A percentile compares a stretch with the other conserved stretches of the same genome.
Evolutionary conservation across 2,329 filamentous ascomycete species (phyloP).

Genomic region (Hypoxylon sp.): DNA sequence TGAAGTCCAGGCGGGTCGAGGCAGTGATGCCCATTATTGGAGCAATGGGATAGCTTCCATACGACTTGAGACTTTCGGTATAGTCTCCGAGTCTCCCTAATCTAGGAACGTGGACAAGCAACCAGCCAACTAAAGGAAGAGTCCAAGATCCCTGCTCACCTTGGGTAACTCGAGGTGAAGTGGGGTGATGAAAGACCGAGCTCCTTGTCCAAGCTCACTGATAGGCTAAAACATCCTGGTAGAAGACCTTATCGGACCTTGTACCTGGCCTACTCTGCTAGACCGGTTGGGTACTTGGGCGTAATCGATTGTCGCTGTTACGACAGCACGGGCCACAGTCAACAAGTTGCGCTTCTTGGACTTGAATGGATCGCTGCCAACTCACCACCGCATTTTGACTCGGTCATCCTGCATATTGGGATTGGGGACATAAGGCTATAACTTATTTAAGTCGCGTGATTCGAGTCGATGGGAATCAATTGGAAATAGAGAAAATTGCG

Average conservation of each 20-base stretch:
- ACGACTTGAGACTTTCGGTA: slow-evolving; percentile 23
- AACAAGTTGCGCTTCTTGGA: slow-evolving; percentile 26
- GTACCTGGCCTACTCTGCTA: slow-evolving; percentile 23
- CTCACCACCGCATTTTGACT: slow-evolving; percentile 47
- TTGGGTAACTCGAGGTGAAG: slow-evolving; percentile 16
- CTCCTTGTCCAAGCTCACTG: slow-evolving; percentile 3
- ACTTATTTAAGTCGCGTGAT: slow-evolving; percentile 30
- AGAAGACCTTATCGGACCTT: slow-evolving; percentile 25
- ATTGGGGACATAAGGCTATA: slow-evolving; percentile 20
- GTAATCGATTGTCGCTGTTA: slow-evolving; percentile 43
- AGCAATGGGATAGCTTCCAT: slow-evolving; percentile 36
- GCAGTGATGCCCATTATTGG: slow-evolving; percentile 36
- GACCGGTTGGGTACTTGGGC: slow-evolving; percentile 24
- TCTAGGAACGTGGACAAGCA: slow-evolving; percentile 36
- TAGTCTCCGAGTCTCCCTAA: slow-evolving; percentile 18
- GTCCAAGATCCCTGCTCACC: slow-evolving; percentile 20
- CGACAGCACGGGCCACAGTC: slow-evolving; percentile 38
- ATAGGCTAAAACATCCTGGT: slow-evolving; percentile 34
- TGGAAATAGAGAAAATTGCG: slow-evolving; percentile 26
- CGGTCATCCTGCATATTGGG: slow-evolving; percentile 39
- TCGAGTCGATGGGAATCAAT: slow-evolving; percentile 21
- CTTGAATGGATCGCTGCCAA: slow-evolving; percentile 46
- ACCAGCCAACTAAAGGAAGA: slow-evolving; percentile 27
- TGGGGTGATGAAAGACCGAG: slow-evolving; percentile 21
- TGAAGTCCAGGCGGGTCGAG: not conserved